Base-by-base conservation (phyloP, 2,329 filamentous ascomycete genomes). In the Colletotrichum sp. region DNA sequence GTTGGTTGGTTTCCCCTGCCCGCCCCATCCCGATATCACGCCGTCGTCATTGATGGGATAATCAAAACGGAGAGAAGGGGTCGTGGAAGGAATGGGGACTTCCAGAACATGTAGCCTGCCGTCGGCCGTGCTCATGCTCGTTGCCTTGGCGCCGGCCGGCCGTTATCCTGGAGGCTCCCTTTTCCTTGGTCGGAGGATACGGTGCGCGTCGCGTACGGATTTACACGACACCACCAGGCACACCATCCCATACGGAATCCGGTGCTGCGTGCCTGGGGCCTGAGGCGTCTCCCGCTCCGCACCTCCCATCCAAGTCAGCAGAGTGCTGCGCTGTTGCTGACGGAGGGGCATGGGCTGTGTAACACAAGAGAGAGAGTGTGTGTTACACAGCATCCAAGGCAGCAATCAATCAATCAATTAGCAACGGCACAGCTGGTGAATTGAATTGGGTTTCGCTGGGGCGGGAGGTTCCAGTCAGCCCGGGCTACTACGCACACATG, bases 231-330 rank as follows among this genome's bases (percentile, higher is more conserved):
- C 4, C 24, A 21, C 32, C 6, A 55, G 32, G 21, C 36, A 39
- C 48, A 68, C 48, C 65, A 21, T 57, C 67, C 24, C 48, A 21
- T 30, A 18, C 67, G 21, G 59, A 28, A 32, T 55, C 18, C 13
- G 32, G 55, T 14, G 21, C 14, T 69, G 55, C 26, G 36, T 52
- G 34, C 30, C 57, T 68, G 66, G 66, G 52, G 26, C 48, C 64
- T 59, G 48, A 63, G 60, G 69, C 32, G 24, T 48, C 26, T 73
- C 71, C 72, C 72, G 72, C 60, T 74, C 72, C 72, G 68, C 72
- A 71, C 67, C 67, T 48, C 66, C 66, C 57, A 67, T 63, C 67
- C 43, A 59, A 21, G 61, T 74, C 59, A 67, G 72, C 68, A 71
- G 60, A 57, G 21, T 59, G 43, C 24, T 52, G 66, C 32, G 61